phyloP scores from a whole-genome alignment of 257 asterid genomes.

The Ilex aquifolium region DNA sequence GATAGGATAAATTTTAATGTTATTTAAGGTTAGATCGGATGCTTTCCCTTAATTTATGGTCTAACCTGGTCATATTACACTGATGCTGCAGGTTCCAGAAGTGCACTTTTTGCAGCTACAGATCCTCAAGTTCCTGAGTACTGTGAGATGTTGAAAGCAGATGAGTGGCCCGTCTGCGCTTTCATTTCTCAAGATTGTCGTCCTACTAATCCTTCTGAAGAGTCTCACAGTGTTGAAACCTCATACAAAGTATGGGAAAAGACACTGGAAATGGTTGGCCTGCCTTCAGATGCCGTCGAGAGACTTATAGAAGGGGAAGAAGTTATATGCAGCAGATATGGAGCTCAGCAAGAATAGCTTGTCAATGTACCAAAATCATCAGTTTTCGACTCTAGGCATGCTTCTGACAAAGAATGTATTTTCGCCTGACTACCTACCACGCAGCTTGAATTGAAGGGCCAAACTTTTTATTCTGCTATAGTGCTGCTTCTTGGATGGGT shows the following conservation, averaged over 20 bases:
- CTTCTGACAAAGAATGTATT: too few relatives aligned
- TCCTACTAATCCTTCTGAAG: slow-evolving; percentile 91
- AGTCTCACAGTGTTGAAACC: slow-evolving; percentile 73
- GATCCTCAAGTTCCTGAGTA: slow-evolving; percentile 85
- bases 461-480: too few relatives aligned
- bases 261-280: slow-evolving; percentile 80
- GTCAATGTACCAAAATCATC: not conserved
- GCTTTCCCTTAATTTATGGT: not conserved
- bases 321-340: slow-evolving; percentile 52
- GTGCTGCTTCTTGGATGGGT: too few relatives aligned
- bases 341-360: slow-evolving; percentile 17
- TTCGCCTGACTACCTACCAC: too few relatives aligned
- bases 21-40: too few relatives aligned
- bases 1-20: too few relatives aligned
- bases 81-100: slow-evolving; percentile 75
- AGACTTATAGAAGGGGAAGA: slow-evolving; percentile 78
- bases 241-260: slow-evolving; percentile 75
- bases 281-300: slow-evolving; percentile 80
- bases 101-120: slow-evolving; percentile 90
- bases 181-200: slow-evolving; percentile 82
- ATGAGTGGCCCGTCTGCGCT: slow-evolving; percentile 96
- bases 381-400: too few relatives aligned
- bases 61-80: slow-evolving; percentile 9
- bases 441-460: too few relatives aligned
- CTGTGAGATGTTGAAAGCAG: slow-evolving; percentile 80